Percentiles rank a stretch among this genome's conserved stretches.
Conservation (phyloP, 1,139 yeast species). For the Saccharomycopsis hybrid region DNA sequence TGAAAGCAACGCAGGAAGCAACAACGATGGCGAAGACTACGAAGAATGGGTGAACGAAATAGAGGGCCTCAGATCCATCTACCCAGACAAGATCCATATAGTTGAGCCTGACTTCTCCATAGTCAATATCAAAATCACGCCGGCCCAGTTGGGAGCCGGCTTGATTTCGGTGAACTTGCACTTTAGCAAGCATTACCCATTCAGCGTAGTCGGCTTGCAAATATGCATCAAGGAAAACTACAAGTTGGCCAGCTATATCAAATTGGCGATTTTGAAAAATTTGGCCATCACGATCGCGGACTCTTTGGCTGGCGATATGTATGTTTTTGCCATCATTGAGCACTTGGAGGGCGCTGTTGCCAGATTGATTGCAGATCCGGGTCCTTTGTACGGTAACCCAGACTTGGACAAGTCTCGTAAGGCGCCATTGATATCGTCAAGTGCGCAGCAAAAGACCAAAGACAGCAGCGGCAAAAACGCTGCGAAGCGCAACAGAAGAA, state of each 20-base stretch:
- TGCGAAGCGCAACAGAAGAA: constrained; percentile 15
- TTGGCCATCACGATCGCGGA: constrained; percentile 37
- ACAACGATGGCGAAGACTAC: neutral
- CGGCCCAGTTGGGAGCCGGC: neutral
- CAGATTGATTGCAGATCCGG: constrained; percentile 62
- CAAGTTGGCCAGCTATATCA: constrained; percentile 68
- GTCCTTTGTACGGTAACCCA: constrained; percentile 58
- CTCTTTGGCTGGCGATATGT: constrained; percentile 56
- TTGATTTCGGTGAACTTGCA: constrained; percentile 3
- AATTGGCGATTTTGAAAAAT: constrained; percentile 52
- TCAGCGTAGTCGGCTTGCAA: constrained; percentile 55
- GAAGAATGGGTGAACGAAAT: constrained; percentile 71
- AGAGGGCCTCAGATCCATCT: constrained; percentile 58
- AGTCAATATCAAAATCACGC: constrained; percentile 1
- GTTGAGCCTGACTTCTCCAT: neutral
- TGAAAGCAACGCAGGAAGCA: neutral
- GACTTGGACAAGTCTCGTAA: constrained; percentile 23
- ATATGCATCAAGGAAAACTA: constrained; percentile 36
- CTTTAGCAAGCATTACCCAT: constrained; percentile 40
- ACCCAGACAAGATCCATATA: constrained; percentile 32
- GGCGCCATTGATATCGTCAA: too few relatives aligned
- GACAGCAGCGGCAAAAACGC: constrained; percentile 7
- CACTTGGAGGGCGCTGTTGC: constrained; percentile 66
- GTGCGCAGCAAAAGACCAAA: constrained; percentile 22
- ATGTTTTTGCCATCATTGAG: constrained; percentile 59